Percentiles rank a stretch among this genome's conserved stretches.
Conservation (phyloP, 1,284 basidiomycete species). For the Fomes fomentarius region DNA sequence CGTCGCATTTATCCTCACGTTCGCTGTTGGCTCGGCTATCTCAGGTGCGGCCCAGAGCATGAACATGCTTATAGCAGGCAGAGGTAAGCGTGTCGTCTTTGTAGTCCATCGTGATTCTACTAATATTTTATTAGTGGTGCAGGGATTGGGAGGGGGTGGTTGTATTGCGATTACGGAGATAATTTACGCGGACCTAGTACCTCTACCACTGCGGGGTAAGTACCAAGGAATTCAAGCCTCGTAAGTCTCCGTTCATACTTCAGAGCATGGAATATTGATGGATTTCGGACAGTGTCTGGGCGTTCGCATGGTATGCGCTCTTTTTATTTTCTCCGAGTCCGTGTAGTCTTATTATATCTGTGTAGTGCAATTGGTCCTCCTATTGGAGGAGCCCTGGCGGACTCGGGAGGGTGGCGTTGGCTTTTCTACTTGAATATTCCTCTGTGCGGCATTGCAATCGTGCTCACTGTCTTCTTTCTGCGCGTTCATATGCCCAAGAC, state of each 20-base stretch:
- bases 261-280: background rate
- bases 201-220: constrained; percentile 20
- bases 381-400: constrained; percentile 23
- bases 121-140: constrained; percentile 36
- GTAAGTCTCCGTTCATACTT: constrained; percentile 3
- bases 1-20: constrained; percentile 35
- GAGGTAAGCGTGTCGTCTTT: constrained; percentile 8
- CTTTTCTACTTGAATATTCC: constrained; percentile 25
- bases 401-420: constrained; percentile 24
- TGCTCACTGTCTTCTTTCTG: constrained; percentile 20
- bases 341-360: no score
- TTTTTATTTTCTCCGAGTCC: no score
- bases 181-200: constrained; percentile 44
- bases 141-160: constrained; percentile 53
- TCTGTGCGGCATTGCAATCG: constrained; percentile 21
- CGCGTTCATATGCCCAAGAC: constrained; percentile 28
- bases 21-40: constrained; percentile 40
- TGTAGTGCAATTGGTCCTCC: constrained; percentile 18
- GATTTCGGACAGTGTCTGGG: constrained; percentile 11
- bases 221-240: constrained; percentile 21
- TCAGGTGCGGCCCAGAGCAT: constrained; percentile 40
- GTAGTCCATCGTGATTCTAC: background rate
- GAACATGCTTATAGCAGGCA: constrained; percentile 37
- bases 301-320: constrained; percentile 28
- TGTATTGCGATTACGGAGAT: constrained; percentile 45